Base-by-base conservation (phyloP, 1,284 basidiomycete genomes). In the Ceratobasidium sp. region DNA sequence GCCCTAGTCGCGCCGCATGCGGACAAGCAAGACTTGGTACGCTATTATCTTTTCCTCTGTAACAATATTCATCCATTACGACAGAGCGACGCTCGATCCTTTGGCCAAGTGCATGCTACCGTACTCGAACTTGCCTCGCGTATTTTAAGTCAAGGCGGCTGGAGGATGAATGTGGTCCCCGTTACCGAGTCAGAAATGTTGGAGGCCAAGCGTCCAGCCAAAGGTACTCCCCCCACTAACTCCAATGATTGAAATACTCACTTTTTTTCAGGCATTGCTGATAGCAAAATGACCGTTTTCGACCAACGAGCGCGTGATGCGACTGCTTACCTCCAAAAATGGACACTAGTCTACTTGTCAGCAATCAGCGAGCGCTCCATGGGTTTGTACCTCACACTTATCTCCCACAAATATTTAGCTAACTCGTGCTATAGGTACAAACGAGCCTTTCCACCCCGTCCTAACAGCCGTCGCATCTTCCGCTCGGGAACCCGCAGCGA, bases 31-130 rank as follows among this genome's bases (percentile, higher is more conserved):
- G 94, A 96, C 73, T 78, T 96, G 75, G 92, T 92, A 71, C 77
- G 87, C 81, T 45, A 69, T 64, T 31, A 13, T 31, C 31, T 15
- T 1, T 60, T 27, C 31, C 54, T 22, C 62, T 31, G 69, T 56
- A 34, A 42, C 38, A 17, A 55, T 8, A 31, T 13, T 20, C 42
- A 31, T 40, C 25, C 70, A 12, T 27, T 15, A n/a, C 31, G 29
- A 7, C 43, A 72, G 69, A 45, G 47, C 43, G 58, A 68, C 17
- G 60, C 70, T 10, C 50, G 68, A 12, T 47, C 62, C 13, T 94
- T 93, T 75, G 93, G 94, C 2, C 86, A 87, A 0, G 85, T 96
- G 70, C 95, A 98, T 76, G 82, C 86, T 2, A 89, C 93, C 0
- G 86, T 96, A 20, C 82, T 96, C 13, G 83, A 84, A 8, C 81